phyloP scores from a whole-genome alignment of 2,329 filamentous ascomycete genomes.

The Trichophyton simii region DNA sequence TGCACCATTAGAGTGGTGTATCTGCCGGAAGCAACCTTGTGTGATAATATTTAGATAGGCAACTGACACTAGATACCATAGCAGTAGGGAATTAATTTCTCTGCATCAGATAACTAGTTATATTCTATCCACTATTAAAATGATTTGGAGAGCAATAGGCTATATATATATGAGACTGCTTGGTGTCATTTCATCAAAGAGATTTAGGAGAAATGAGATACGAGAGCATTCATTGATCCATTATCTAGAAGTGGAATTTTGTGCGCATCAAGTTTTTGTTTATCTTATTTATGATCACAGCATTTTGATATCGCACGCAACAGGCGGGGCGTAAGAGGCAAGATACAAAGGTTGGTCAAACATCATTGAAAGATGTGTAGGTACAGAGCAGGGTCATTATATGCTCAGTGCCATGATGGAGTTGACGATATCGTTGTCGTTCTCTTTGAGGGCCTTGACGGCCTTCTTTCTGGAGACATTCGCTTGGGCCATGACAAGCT shows the following conservation, averaged over 20 bases:
- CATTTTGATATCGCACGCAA: conserved; percentile 1
- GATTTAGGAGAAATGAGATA: too few relatives aligned
- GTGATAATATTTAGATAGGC: not conserved
- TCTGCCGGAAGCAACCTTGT: not conserved
- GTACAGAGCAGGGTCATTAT: conserved; percentile 29
- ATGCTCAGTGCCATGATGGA: conserved; percentile 98
- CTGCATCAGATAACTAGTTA: too few relatives aligned
- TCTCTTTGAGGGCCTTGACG: conserved; percentile 89
- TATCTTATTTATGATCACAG: not conserved
- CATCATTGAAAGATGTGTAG: not conserved
- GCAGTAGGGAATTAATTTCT: too few relatives aligned
- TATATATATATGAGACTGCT: too few relatives aligned
- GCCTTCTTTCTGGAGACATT: conserved; percentile 96
- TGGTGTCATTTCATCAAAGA: too few relatives aligned
- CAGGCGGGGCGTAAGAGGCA: not conserved
- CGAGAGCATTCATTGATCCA: not conserved
- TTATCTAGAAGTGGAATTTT: not conserved
- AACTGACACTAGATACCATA: too few relatives aligned
- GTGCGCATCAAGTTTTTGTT: not conserved
- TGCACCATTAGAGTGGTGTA: not conserved
- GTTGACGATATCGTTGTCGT: conserved; percentile 99
- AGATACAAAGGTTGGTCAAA: not conserved
- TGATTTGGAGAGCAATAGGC: too few relatives aligned
- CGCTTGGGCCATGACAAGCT: conserved; percentile 97
- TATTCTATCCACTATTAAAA: too few relatives aligned